A percentile compares a stretch with the other conserved stretches of the same genome.
phyloP scores from a whole-genome alignment of 2,329 filamentous ascomycete genomes.

The Talaromyces sp. region DNA sequence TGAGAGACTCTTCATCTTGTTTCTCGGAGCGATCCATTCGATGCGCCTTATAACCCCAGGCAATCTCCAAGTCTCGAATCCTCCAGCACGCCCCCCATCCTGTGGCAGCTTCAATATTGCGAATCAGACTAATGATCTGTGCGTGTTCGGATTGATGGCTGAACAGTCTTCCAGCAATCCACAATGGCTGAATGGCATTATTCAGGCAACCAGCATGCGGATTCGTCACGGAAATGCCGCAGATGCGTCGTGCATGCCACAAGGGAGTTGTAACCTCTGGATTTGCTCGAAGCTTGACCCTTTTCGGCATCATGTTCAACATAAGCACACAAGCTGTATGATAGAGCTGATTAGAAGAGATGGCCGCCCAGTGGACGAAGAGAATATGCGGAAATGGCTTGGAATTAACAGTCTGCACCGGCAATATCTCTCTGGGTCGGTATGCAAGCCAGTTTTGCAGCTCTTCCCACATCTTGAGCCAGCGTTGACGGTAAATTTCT shows the following conservation, averaged over 20 bases:
- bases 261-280: constrained; percentile 41
- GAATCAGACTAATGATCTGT: constrained; percentile 40
- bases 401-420: constrained; percentile 46
- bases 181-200: constrained; percentile 59
- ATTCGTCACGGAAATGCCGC: constrained; percentile 58
- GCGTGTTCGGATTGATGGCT: constrained; percentile 50
- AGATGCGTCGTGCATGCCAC: constrained; percentile 58
- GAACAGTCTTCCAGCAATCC: constrained; percentile 56
- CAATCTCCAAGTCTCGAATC: constrained; percentile 51
- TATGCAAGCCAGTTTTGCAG: constrained; percentile 51
- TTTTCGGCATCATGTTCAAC: constrained; percentile 47
- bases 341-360: constrained; percentile 58
- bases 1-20: background rate
- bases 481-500: constrained; percentile 44
- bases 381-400: constrained; percentile 54
- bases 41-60: constrained; percentile 30
- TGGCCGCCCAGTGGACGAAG: constrained; percentile 55
- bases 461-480: constrained; percentile 52
- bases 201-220: constrained; percentile 57
- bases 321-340: constrained; percentile 57
- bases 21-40: background rate
- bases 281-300: constrained; percentile 24
- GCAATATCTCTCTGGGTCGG: constrained; percentile 50
- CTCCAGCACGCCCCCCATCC: constrained; percentile 57
- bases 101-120: constrained; percentile 52